phyloP scores from a whole-genome alignment of 306 rosid genomes.

The Fragaria vesca region DNA sequence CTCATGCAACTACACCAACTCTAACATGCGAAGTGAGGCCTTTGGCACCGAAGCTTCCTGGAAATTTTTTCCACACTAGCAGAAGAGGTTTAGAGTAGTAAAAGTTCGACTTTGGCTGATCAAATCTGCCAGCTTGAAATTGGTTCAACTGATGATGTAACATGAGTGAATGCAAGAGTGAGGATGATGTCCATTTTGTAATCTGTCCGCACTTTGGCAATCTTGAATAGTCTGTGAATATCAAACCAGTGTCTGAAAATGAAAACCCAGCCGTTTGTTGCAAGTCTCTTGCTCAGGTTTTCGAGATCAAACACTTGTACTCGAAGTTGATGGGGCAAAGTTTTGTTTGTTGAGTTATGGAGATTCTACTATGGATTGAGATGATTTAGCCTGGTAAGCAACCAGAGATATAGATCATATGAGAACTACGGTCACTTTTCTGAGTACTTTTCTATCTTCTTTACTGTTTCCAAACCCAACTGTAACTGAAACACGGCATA shows the following conservation, averaged over 20 bases:
- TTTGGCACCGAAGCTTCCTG: slow-evolving; percentile 26
- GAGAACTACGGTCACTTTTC: too few relatives aligned
- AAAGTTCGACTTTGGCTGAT: slow-evolving; percentile 27
- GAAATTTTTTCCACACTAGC: slow-evolving; percentile 27
- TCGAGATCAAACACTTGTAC: background rate
- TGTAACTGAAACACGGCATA: background rate
- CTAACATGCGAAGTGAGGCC: slow-evolving; percentile 42
- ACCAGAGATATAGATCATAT: background rate
- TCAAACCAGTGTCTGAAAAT: slow-evolving; percentile 9
- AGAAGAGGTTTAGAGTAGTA: slow-evolving; percentile 25
- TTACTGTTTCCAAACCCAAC: background rate
- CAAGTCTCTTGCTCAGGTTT: background rate
- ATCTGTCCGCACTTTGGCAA: slow-evolving; percentile 24
- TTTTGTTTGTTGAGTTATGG: background rate
- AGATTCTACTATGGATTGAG: background rate
- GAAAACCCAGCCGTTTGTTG: background rate
- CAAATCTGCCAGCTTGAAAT: slow-evolving; percentile 13
- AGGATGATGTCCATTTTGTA: slow-evolving; percentile 22
- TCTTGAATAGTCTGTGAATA: slow-evolving; percentile 38
- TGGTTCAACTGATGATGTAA: slow-evolving; percentile 28
- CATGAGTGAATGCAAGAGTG: slow-evolving; percentile 19
- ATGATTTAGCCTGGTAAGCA: background rate
- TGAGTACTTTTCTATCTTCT: too few relatives aligned
- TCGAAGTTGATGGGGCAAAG: background rate
- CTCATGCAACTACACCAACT: slow-evolving; percentile 38